These are phyloP conservation scores for Phytopythium oedochilum DNA, from an alignment of 352 stramenopile genomes.

Conservation along the genomic window DNA sequence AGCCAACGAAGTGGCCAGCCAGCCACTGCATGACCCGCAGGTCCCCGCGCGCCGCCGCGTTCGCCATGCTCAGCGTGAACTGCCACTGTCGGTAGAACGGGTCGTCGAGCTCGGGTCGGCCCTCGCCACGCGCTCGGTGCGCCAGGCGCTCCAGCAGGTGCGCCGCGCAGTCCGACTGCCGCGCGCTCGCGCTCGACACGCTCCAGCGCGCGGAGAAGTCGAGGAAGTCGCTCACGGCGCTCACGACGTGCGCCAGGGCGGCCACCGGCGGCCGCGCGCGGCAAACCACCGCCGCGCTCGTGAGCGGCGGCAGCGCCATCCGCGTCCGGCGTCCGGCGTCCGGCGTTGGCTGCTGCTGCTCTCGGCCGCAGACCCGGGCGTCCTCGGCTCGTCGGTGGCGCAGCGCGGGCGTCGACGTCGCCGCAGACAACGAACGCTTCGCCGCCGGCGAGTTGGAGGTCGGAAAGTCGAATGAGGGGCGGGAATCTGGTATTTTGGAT, in stretches of 20 bases:
- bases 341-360: background rate
- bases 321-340: no score
- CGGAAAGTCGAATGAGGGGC: no score
- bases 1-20: slow-evolving; percentile 10
- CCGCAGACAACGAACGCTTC: no score
- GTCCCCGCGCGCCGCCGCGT: slow-evolving; percentile 14
- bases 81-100: slow-evolving; percentile 17
- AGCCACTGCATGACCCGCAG: slow-evolving; percentile 19
- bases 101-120: slow-evolving; percentile 12
- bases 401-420: no score
- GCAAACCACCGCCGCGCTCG: slow-evolving; percentile 19
- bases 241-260: slow-evolving; percentile 17
- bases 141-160: slow-evolving; percentile 19
- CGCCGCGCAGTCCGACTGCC: slow-evolving; percentile 13
- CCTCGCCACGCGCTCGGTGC: slow-evolving; percentile 9
- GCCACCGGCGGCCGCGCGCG: slow-evolving; percentile 13
- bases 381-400: background rate
- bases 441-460: no score
- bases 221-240: slow-evolving; percentile 28
- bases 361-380: background rate
- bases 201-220: slow-evolving; percentile 25
- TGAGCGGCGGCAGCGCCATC: slow-evolving; percentile 13
- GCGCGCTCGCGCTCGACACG: slow-evolving; percentile 19
- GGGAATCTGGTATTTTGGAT: background rate
- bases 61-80: slow-evolving; percentile 16